Evolutionary conservation across 176 grass and related monocot genomes (phyloP).

Genomic region (Hsuehochloa calcarea): DNA sequence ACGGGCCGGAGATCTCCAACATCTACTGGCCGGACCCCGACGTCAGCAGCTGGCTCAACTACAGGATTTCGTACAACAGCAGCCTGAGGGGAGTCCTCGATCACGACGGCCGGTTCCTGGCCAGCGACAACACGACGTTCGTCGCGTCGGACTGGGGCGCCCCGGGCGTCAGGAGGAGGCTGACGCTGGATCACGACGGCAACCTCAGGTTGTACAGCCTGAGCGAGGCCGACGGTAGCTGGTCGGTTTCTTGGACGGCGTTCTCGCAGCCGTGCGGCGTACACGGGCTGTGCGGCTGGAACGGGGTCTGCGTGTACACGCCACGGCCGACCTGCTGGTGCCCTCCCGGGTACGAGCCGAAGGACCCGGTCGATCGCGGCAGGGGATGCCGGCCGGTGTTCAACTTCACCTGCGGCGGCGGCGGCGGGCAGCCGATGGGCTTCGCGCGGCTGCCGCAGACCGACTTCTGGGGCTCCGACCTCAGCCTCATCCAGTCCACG

Average conservation of each 20-base stretch:
- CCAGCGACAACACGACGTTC: constrained; percentile 34
- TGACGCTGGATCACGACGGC: constrained; percentile 28
- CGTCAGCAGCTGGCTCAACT: constrained; percentile 28
- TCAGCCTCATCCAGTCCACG: not conserved
- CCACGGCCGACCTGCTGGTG: constrained; percentile 17
- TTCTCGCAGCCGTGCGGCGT: constrained; percentile 32
- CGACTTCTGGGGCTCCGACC: constrained; percentile 48
- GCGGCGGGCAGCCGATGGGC: not conserved
- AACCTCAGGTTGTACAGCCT: constrained; percentile 43
- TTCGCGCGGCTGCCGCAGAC: constrained; percentile 21
- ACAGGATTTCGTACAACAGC: constrained; percentile 30
- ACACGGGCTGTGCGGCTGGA: constrained; percentile 46
- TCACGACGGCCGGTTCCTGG: constrained; percentile 13
- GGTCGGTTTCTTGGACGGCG: constrained; percentile 27
- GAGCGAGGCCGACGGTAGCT: not conserved
- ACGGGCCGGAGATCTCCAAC: constrained; percentile 30
- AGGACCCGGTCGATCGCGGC: constrained; percentile 33
- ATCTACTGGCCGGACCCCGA: constrained; percentile 43
- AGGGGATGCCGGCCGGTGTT: constrained; percentile 34
- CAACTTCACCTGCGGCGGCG: not conserved
- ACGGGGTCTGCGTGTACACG: constrained; percentile 34
- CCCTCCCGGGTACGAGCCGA: constrained; percentile 29
- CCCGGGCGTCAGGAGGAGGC: constrained; percentile 15
- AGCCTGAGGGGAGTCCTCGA: constrained; percentile 33
- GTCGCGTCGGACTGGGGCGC: constrained; percentile 29